Conservation (phyloP, 2,329 filamentous ascomycete genomes). For the Geosmithia morbida region DNA sequence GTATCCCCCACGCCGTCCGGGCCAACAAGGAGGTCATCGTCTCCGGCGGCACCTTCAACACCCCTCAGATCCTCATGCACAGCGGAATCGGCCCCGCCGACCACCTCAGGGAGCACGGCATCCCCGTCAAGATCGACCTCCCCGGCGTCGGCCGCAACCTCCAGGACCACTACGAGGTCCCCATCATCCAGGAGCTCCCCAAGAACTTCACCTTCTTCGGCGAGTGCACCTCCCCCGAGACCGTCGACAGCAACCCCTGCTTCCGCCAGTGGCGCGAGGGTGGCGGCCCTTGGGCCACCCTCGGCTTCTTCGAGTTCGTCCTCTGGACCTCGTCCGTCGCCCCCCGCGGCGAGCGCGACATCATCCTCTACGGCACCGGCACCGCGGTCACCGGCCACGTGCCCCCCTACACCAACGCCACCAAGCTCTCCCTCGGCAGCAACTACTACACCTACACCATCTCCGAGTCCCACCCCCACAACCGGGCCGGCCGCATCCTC, state of each 20-base stretch:
- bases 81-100: constrained; percentile 26
- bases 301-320: constrained; percentile 8
- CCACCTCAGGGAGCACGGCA: constrained; percentile 24
- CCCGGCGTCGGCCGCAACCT: constrained; percentile 45
- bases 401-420: constrained; percentile 11
- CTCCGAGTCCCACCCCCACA: constrained; percentile 4
- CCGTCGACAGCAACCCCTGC: constrained; percentile 4
- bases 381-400: constrained; percentile 16
- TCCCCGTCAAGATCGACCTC: constrained; percentile 37
- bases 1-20: constrained; percentile 9
- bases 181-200: constrained; percentile 16
- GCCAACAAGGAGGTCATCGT: constrained; percentile 31
- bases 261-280: constrained; percentile 4
- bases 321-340: constrained; percentile 11
- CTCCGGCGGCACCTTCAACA: constrained; percentile 29
- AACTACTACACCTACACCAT: constrained; percentile 3
- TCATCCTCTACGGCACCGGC: constrained; percentile 11
- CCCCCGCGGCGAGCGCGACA: constrained; percentile 10
- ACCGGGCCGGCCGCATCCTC: constrained; percentile 27
- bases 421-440: constrained; percentile 11
- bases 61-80: constrained; percentile 29
- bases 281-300: constrained; percentile 13
- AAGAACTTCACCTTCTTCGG: constrained; percentile 15
- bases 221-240: constrained; percentile 6
- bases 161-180: constrained; percentile 12